Base-by-base conservation (phyloP, 257 asterid species). In the Fraxinus excelsior region DNA sequence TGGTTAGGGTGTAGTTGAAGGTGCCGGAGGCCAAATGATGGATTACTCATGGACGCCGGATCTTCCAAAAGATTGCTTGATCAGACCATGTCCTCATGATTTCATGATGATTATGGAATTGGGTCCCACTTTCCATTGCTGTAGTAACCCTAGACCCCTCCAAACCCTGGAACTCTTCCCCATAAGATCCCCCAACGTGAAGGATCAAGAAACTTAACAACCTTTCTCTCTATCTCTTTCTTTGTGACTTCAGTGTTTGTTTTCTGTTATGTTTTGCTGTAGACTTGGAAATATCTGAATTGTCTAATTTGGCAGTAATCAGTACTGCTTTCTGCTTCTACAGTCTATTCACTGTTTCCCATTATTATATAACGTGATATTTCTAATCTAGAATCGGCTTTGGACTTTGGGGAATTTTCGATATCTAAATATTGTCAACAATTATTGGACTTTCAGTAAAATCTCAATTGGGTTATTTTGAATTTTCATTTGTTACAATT, bases 111-210 rank as follows among this genome's bases (percentile, higher is more conserved):
- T 73, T 81, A 73, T 25, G 86, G 79, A 76, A 0, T 71, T n/a
- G 77, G 86, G 84, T 11, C 86, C 89, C 75, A 79, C 67, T 58
- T 42, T 26, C 71, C 84, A 84, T 21, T 82, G 88, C 76, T 80
- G 83, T 89, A 79, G 71, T 31, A 82, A 34, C 77, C 70, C 19
- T 10, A 76, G 81, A 67, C 97, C 97, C 14, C 87, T 87, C 42
- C 73, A 88, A 87, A 93, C 98, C 87, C 93, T 93, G 49, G 82
- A 91, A 71, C 96, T 93, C 79, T 93, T 93, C 71, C 98, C 98
- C 18, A 88, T 88, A 67, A 76, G 78, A 82, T 40, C 65, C 37
- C 84, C 84, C 67, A 71, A 37, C 74, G 21, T 58, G 72, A 80
- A 72, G 66, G 76, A 64, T 25, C 31, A 65, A 49, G 8, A 73